phyloP scores from a whole-genome alignment of 345 rosid genomes.

The Eucalyptus virginea region DNA sequence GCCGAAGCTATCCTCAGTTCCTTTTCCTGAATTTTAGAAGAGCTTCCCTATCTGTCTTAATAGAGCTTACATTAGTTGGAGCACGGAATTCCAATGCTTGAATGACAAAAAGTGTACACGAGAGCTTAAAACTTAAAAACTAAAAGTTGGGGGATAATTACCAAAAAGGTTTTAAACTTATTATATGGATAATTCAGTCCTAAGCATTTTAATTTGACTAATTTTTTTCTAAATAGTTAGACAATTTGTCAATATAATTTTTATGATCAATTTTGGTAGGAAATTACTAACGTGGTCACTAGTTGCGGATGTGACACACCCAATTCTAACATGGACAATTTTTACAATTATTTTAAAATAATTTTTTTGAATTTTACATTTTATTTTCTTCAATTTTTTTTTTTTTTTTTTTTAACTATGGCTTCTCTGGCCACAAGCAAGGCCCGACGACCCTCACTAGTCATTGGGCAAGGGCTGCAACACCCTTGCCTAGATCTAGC shows the following conservation, averaged over 20 bases:
- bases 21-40: neutral
- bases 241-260: too few species aligned
- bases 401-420: too few species aligned
- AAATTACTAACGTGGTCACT: neutral
- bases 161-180: neutral
- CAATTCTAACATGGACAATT: neutral
- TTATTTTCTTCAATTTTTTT: too few species aligned
- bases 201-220: neutral
- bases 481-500: too few species aligned
- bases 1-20: neutral
- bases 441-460: too few species aligned
- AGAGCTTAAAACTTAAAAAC: neutral
- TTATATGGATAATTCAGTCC: neutral
- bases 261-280: fast-evolving
- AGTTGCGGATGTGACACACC: neutral
- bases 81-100: neutral
- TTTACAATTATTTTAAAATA: neutral
- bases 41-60: neutral
- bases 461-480: too few species aligned
- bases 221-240: too few species aligned
- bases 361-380: too few species aligned
- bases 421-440: too few species aligned
- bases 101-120: neutral
- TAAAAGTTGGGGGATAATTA: too few species aligned
- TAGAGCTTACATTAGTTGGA: neutral